Conservation (phyloP, 176 grass and related monocot species). For the Oryza brachyantha region DNA sequence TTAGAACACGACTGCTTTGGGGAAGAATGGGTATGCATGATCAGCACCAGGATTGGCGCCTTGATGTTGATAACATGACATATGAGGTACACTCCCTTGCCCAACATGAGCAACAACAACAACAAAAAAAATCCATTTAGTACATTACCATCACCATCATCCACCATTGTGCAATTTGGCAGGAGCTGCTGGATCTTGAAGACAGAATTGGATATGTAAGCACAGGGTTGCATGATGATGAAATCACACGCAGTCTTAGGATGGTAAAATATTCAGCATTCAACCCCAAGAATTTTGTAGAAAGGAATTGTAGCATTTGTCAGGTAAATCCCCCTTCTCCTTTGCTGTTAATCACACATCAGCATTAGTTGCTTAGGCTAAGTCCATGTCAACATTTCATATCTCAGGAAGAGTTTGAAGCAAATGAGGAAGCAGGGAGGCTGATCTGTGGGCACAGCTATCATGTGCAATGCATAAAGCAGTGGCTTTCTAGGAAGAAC, state of each 20-base stretch:
- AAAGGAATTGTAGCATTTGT: constrained; percentile 77
- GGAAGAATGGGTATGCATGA: constrained; percentile 75
- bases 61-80: constrained; percentile 93
- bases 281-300: constrained; percentile 41
- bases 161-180: constrained; percentile 9
- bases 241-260: constrained; percentile 53
- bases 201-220: constrained; percentile 88
- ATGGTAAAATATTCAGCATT: constrained; percentile 57
- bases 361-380: background rate
- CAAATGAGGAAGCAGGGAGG: constrained; percentile 62
- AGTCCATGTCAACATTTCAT: background rate
- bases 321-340: constrained; percentile 40
- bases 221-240: constrained; percentile 80
- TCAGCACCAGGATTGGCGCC: constrained; percentile 76
- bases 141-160: background rate
- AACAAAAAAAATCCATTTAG: background rate
- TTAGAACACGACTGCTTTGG: constrained; percentile 59
- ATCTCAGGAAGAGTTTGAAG: constrained; percentile 78
- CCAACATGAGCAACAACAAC: background rate
- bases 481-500: constrained; percentile 93
- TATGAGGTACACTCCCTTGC: constrained; percentile 56
- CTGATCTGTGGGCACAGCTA: constrained; percentile 77
- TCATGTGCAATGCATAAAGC: constrained; percentile 90
- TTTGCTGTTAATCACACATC: background rate
- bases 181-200: constrained; percentile 80